Evolutionary conservation across 2,329 filamentous ascomycete species (phyloP).

Genomic region (Daldinia eschscholtzii): DNA sequence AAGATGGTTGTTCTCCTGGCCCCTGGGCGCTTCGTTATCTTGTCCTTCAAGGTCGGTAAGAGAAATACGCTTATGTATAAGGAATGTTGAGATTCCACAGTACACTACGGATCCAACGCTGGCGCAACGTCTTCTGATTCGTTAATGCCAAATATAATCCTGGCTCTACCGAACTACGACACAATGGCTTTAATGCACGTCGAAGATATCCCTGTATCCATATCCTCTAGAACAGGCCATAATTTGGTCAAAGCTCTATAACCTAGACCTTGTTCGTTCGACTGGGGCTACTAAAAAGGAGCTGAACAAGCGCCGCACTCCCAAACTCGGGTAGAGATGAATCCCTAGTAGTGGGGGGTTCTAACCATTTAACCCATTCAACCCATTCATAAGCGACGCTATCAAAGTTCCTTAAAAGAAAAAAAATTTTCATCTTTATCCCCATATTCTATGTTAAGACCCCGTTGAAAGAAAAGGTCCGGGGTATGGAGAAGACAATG

Average conservation of each 20-base stretch:
- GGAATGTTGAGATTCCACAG: constrained; percentile 21
- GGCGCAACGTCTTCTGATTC: constrained; percentile 33
- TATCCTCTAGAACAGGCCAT: constrained; percentile 13
- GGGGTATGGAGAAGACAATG: constrained; percentile 36
- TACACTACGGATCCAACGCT: constrained; percentile 33
- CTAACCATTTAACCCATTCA: constrained; percentile 2
- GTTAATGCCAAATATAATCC: constrained; percentile 24
- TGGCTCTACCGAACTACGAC: constrained; percentile 36
- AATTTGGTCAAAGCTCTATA: constrained; percentile 29
- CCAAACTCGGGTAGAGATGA: constrained; percentile 18
- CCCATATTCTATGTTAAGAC: constrained; percentile 10
- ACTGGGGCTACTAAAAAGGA: constrained; percentile 14
- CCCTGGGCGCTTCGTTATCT: constrained; percentile 39
- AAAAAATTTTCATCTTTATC: constrained; percentile 33
- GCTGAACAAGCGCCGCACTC: constrained; percentile 23
- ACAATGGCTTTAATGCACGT: constrained; percentile 13
- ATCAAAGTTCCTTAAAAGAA: constrained; percentile 6
- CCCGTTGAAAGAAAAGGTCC: constrained; percentile 22
- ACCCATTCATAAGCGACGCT: constrained; percentile 22
- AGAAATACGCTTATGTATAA: constrained; percentile 7
- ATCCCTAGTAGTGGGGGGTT: constrained; percentile 29
- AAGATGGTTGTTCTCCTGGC: constrained; percentile 19
- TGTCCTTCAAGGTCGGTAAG: constrained; percentile 14
- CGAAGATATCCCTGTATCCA: constrained; percentile 25
- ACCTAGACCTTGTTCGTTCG: constrained; percentile 20